Base-by-base conservation (phyloP, 2,329 filamentous ascomycete genomes). In the Fusarium sp. region DNA sequence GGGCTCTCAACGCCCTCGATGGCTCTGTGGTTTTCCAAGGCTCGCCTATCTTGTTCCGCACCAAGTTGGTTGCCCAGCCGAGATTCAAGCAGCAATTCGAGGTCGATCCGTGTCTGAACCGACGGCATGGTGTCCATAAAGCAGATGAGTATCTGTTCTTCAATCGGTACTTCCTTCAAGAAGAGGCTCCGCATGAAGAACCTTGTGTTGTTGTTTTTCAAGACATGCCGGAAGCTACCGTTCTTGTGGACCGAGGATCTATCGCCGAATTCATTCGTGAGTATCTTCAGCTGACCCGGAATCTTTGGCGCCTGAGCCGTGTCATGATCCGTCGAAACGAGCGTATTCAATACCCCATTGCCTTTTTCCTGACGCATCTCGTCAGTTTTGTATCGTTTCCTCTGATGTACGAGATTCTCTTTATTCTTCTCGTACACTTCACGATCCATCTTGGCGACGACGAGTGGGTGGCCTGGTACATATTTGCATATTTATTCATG, bases 131-230 rank as follows among this genome's bases (percentile, higher is more conserved):
- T 15, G 52, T 45, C 9, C 57, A 72, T 15, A 60, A 41, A 18
- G 59, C 51, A 15, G 73, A 69, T 3, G 74, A 75, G 14, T 48
- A 76, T 31, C 46, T 55, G 7, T 76, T 64, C 44, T 58, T 75
- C 7, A 66, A 61, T 14, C 60, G 55, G 0, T 68, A 66, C 35
- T 41, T 75, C 6, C 41, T 75, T 3, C 25, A 55, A 21, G n/a
- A 71, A 41, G 54, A 45, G 38, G 38, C 44, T 21, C 33, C 29
- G 10, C 23, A 23, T 5, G 29, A 48, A 10, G 23, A 18, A 1
- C 29, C 54, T 21, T 57, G 29, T 27, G 10, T 12, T 11, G 31
- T 75, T 33, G 15, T n/a, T 5, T 60, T 72, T 18, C 72, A 74
- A 19, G 63, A 72, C 29, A 60, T 37, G 2, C 44, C 41, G 2